Evolutionary conservation across 1,284 basidiomycete genomes (phyloP), one percentile per base, ranked within the genome.

Genomic region (Ganoderma lingzhi): DNA sequence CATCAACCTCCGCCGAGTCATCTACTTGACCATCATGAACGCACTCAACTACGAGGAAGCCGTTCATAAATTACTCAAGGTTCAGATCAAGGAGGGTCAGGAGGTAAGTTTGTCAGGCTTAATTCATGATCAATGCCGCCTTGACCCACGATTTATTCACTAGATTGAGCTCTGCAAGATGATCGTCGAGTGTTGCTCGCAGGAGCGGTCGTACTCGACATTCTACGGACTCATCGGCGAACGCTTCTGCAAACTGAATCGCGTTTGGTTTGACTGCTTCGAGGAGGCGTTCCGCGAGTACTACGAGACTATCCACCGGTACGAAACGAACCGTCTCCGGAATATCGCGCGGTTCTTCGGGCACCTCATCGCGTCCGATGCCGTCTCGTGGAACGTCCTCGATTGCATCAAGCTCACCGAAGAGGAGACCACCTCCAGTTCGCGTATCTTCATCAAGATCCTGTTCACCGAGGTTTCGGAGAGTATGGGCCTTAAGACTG

Each of bases 11-110:
- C 91, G 98, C 63, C 88, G 96, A 76, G 91, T 90, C 23, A 99
- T 99, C 80, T 99, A 99, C 79, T 84, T 99, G 71, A 98, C 97
- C 0, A 98, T 99, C 84, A 99, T 99, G 97, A 97, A 97, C 78
- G 95, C 95, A 67, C 88, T 98, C 70, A 97, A 96, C 82, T 99
- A 97, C 79, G 97, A 99, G 81, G 97, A 99, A 90, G 97, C 97
- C 0, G 97, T 98, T 0, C 98, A 99, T 84, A 99, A 99, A 81
- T 83, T 99, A 41, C 88, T 99, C 76, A 98, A 98, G 82, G 90
- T 99, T 37, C 93, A 97, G 73, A 85, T 99, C 23, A 86, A 90
- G 63, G 96, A 97, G 78, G 97, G 97, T 0, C 90, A 97, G 79
- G 97, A 99, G 90, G 95, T 96, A 78, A 65, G 85, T 59, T 45